Evolutionary conservation across 331 rosid species (phyloP).

Genomic region (Pyracantha coccinea): DNA sequence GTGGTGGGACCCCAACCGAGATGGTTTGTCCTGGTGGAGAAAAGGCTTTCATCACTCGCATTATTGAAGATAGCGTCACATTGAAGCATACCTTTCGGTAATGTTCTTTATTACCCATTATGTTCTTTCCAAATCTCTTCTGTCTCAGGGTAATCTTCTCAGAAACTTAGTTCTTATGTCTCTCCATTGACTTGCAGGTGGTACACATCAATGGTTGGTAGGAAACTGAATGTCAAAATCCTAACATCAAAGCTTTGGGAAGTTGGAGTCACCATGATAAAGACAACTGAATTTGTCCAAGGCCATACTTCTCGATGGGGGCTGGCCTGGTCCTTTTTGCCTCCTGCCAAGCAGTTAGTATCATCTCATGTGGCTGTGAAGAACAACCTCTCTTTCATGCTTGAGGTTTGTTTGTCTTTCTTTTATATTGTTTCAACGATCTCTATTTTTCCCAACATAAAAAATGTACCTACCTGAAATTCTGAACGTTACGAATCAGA

Average conservation of each 20-base stretch:
- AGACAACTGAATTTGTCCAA: conserved; percentile 87
- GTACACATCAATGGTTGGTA: conserved; percentile 87
- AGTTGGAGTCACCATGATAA: conserved; percentile 65
- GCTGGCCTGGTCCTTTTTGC: conserved; percentile 82
- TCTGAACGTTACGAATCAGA: not conserved
- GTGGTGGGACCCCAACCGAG: conserved; percentile 71
- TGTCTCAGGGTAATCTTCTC: not conserved
- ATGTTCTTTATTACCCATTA: not conserved
- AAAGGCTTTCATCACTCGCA: conserved; percentile 58
- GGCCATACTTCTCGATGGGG: conserved; percentile 83
- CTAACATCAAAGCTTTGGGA: conserved; percentile 60
- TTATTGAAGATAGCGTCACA: conserved; percentile 60
- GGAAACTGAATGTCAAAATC: conserved; percentile 46
- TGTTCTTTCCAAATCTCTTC: not conserved
- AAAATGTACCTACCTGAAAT: not conserved
- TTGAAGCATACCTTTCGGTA: conserved; percentile 61
- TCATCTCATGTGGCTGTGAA: conserved; percentile 36
- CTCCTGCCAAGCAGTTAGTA: conserved; percentile 33
- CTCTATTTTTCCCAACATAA: not conserved
- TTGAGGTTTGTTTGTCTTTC: conserved; percentile 44
- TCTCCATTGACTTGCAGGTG: conserved; percentile 20
- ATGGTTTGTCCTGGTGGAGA: conserved; percentile 88
- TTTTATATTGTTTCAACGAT: not conserved
- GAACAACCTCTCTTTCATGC: conserved; percentile 58
- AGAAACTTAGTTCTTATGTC: not conserved